Evolutionary conservation across 768 basidiomycete genomes (phyloP).

Genomic region (Auricularia sp.): DNA sequence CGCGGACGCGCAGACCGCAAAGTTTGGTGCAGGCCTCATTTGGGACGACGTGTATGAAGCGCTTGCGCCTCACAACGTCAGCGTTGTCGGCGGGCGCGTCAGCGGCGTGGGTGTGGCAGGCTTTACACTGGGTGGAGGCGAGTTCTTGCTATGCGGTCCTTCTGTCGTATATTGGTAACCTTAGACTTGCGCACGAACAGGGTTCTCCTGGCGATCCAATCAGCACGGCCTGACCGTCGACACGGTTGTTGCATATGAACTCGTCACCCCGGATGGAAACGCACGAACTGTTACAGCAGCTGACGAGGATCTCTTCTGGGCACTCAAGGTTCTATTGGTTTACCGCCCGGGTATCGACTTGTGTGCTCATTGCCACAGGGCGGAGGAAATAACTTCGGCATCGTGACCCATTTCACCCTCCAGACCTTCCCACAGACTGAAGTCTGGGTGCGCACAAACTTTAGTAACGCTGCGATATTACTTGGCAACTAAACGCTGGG

Average conservation of each 20-base stretch:
- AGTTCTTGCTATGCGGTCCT: not conserved
- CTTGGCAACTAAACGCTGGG: not conserved
- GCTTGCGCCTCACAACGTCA: slow-evolving; percentile 1
- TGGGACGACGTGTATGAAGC: slow-evolving; percentile 16
- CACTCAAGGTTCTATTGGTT: not conserved
- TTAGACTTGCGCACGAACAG: slow-evolving; percentile 6
- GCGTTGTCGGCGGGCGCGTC: slow-evolving; percentile 3
- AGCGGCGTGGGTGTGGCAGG: slow-evolving; percentile 7
- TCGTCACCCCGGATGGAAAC: slow-evolving; percentile 23
- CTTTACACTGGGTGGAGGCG: slow-evolving; percentile 4
- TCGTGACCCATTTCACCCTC: slow-evolving; percentile 3
- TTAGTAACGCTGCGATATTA: no score
- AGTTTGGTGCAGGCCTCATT: slow-evolving; percentile 20
- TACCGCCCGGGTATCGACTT: not conserved
- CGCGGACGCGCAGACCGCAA: slow-evolving; percentile 9
- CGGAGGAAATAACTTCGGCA: not conserved
- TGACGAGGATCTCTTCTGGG: slow-evolving; percentile 5
- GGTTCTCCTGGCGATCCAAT: slow-evolving; percentile 26
- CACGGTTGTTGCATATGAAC: slow-evolving; percentile 19
- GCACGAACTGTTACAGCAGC: not conserved
- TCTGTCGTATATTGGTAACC: not conserved
- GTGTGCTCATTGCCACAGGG: not conserved
- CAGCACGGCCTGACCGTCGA: slow-evolving; percentile 26
- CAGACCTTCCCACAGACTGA: slow-evolving; percentile 3
- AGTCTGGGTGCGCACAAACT: not conserved